Conservation (phyloP, 495 filamentous ascomycete genomes). For the Trichoderma parareesei region DNA sequence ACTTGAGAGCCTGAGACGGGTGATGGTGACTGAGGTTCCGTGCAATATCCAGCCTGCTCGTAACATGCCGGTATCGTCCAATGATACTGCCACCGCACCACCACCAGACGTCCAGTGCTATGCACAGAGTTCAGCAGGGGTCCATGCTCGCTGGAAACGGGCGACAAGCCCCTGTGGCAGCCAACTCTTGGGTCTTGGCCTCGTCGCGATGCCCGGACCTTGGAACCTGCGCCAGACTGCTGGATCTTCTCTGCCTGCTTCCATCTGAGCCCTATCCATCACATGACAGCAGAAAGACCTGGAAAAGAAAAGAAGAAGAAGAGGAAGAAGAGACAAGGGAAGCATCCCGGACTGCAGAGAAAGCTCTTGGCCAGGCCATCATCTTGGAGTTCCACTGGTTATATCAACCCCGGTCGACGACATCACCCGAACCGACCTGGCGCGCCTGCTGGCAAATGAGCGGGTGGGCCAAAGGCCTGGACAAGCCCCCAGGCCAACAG, state of each 20-base stretch:
- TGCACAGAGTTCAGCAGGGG: background rate
- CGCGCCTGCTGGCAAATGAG: background rate
- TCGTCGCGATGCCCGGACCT: background rate
- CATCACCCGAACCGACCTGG: background rate
- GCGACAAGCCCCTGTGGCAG: background rate
- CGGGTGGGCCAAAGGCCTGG: slow-evolving; percentile 5
- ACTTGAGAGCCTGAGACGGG: too few relatives aligned
- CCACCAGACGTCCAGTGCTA: background rate
- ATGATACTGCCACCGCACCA: background rate
- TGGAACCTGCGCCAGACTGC: background rate
- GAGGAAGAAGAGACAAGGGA: background rate
- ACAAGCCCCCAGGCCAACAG: background rate
- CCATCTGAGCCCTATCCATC: background rate
- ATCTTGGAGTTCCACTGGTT: background rate
- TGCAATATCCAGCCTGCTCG: too few relatives aligned
- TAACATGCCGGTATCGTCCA: background rate
- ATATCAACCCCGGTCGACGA: background rate
- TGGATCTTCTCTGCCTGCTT: background rate
- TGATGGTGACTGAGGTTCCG: too few relatives aligned
- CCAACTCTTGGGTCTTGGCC: background rate
- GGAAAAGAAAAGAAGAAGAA: background rate
- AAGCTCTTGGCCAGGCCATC: background rate
- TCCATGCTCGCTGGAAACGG: background rate
- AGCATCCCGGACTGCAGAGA: background rate
- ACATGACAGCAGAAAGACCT: background rate